A percentile compares a stretch with the other conserved stretches of the same genome.
These are phyloP conservation scores for Tylopilus vinaceipallidus DNA, from an alignment of 768 basidiomycete genomes.

Conservation along the genomic window DNA sequence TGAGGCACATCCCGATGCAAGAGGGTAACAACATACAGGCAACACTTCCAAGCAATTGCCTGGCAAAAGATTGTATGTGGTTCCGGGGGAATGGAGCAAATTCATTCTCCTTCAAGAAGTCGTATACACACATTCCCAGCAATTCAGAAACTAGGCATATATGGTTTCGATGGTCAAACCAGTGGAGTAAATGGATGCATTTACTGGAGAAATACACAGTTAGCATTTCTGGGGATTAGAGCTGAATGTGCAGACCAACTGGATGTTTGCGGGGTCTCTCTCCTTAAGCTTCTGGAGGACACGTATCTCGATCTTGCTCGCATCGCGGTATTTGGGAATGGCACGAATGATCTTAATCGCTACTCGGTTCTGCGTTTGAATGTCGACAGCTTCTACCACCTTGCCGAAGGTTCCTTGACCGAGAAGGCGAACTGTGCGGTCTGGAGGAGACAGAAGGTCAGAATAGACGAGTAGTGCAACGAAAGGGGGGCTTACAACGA, in stretches of 20 bases:
- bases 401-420: conserved; percentile 99
- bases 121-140: conserved; percentile 96
- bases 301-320: conserved; percentile 95
- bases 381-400: conserved; percentile 91
- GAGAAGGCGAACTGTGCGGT: conserved; percentile 86
- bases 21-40: conserved; percentile 65
- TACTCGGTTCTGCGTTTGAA: conserved; percentile 69
- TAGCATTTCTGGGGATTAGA: conserved; percentile 21
- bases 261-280: conserved; percentile 80
- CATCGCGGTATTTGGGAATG: conserved; percentile 98
- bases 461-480: conserved; percentile 1
- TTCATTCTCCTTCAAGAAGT: conserved; percentile 97
- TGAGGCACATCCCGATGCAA: not conserved
- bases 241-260: conserved; percentile 54
- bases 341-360: conserved; percentile 99
- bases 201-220: conserved; percentile 53
- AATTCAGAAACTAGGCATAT: conserved; percentile 96
- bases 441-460: conserved; percentile 41
- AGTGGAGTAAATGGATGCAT: conserved; percentile 93
- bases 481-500: conserved; percentile 59
- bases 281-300: conserved; percentile 90
- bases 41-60: conserved; percentile 87
- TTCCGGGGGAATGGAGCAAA: conserved; percentile 95
- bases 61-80: conserved; percentile 95
- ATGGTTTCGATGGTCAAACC: conserved; percentile 97